Conservation (phyloP, 2,329 filamentous ascomycete genomes). For the Sporothrix humicola region DNA sequence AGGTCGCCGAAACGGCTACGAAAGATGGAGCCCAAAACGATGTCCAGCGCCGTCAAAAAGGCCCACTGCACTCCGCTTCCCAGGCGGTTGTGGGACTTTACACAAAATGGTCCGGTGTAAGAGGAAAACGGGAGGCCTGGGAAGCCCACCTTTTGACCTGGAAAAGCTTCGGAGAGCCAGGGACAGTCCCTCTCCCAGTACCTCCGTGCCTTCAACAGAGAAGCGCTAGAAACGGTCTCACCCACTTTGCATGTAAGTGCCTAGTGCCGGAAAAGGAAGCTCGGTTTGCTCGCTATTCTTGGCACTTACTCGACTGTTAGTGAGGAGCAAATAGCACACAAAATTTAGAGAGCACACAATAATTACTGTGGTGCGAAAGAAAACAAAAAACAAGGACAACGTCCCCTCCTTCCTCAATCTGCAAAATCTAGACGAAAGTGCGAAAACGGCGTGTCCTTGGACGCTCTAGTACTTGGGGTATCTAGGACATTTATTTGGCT, state of each 20-base stretch:
- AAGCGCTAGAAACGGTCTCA: not conserved
- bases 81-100: not conserved
- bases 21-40: constrained; percentile 1
- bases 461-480: not conserved
- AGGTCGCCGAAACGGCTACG: constrained; percentile 9
- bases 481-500: not conserved
- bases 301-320: not conserved
- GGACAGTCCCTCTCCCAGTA: not conserved
- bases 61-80: not conserved
- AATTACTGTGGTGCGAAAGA: not conserved
- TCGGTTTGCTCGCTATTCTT: constrained; percentile 16
- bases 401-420: not conserved
- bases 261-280: constrained; percentile 31
- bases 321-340: not conserved
- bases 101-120: not conserved
- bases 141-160: not conserved
- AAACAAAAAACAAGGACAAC: not conserved
- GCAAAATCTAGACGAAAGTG: constrained; percentile 7
- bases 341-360: not conserved
- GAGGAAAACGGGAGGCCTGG: not conserved
- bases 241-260: constrained; percentile 6
- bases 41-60: not conserved
- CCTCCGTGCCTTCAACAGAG: not conserved
- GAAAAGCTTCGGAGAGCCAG: not conserved
- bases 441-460: not conserved